phyloP scores from a whole-genome alignment of 768 basidiomycete genomes.

The Lentinula sp. region DNA sequence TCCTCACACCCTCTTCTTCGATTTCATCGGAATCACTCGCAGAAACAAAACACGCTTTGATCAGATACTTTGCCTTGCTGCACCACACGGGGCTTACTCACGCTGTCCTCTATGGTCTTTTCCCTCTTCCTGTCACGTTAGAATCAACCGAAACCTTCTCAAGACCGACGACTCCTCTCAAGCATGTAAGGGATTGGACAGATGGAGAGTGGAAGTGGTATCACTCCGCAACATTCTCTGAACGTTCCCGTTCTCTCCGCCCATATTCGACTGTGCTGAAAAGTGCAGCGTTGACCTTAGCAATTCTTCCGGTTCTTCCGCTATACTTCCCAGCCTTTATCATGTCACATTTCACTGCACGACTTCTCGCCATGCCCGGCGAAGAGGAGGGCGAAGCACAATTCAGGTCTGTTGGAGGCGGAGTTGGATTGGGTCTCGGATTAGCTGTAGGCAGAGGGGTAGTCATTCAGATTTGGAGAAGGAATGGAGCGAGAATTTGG shows the following conservation, averaged over 20 bases:
- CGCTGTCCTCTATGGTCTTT: constrained; percentile 34
- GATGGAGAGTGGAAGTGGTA: constrained; percentile 8
- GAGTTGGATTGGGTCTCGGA: constrained; percentile 23
- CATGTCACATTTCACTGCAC: constrained; percentile 35
- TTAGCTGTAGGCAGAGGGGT: neutral
- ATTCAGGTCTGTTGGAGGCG: constrained; percentile 60
- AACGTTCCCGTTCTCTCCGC: constrained; percentile 9
- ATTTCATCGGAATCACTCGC: constrained; percentile 12
- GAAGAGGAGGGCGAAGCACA: constrained; percentile 70
- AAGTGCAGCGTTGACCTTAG: constrained; percentile 25
- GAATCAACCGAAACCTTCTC: neutral
- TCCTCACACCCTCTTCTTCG: constrained; percentile 23
- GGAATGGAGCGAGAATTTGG: neutral
- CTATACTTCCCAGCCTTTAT: constrained; percentile 56
- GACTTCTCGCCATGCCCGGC: constrained; percentile 33
- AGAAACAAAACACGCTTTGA: constrained; percentile 36
- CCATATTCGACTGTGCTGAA: constrained; percentile 18
- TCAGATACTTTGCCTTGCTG: constrained; percentile 51
- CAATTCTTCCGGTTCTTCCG: constrained; percentile 40
- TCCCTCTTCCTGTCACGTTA: constrained; percentile 25
- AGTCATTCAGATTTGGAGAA: neutral
- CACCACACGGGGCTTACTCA: constrained; percentile 47
- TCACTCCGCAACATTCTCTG: constrained; percentile 7
- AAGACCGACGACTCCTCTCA: neutral
- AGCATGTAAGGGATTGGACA: neutral